Conservation (phyloP, 495 filamentous ascomycete species). For the Aspergillus heteromorphus region DNA sequence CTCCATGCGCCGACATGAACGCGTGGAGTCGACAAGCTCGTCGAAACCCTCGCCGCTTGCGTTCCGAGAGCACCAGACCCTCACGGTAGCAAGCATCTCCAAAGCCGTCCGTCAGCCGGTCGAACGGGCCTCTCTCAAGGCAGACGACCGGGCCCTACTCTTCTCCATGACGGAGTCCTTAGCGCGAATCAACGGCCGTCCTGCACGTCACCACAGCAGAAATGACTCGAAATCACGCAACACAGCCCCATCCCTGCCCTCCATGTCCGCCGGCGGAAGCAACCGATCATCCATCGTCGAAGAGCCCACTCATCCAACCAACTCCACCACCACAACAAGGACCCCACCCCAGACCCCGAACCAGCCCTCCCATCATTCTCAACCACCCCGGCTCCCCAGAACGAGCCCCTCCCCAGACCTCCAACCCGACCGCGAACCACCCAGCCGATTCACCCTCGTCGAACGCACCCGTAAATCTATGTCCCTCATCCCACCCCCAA, state of each 20-base stretch:
- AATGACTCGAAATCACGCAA: not conserved
- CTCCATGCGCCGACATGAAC: slow-evolving; percentile 19
- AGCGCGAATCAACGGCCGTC: slow-evolving; percentile 44
- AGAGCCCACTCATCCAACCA: slow-evolving; percentile 16
- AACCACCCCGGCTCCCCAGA: not conserved
- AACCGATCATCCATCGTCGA: not conserved
- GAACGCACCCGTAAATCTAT: slow-evolving; percentile 82
- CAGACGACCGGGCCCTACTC: slow-evolving; percentile 46
- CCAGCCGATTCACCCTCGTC: slow-evolving; percentile 44
- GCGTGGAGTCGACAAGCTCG: slow-evolving; percentile 7
- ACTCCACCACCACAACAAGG: not conserved
- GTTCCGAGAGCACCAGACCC: slow-evolving; percentile 34
- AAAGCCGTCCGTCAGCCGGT: slow-evolving; percentile 36
- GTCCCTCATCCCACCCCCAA: slow-evolving; percentile 45
- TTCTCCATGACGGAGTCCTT: slow-evolving; percentile 53
- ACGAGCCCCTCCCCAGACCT: not conserved
- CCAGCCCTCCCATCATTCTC: slow-evolving; percentile 1
- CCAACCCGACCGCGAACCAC: not conserved
- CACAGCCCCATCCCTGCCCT: not conserved
- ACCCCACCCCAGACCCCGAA: not conserved
- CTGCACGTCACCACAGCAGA: not conserved
- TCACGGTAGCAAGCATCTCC: slow-evolving; percentile 39
- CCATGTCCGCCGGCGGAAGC: not conserved
- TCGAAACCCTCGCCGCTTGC: slow-evolving; percentile 12
- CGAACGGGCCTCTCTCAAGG: slow-evolving; percentile 34